Evolutionary conservation across 768 basidiomycete species (phyloP).

Genomic region (Hemileccinum rubropunctum): DNA sequence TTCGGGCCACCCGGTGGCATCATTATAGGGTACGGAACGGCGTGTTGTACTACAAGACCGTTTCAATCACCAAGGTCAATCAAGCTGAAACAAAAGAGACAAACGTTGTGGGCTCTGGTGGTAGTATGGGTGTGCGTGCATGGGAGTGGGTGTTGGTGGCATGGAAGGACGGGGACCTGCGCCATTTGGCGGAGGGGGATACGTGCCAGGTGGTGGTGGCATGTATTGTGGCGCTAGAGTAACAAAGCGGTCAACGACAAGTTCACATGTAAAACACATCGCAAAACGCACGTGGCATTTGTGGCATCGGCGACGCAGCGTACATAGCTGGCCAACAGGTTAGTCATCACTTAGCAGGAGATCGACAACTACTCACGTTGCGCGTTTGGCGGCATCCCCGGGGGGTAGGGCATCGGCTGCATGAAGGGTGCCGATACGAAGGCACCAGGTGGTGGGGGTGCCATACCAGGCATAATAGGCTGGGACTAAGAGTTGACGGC

Average conservation of each 20-base stretch:
- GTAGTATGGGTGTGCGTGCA: constrained; percentile 85
- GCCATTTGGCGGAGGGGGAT: constrained; percentile 76
- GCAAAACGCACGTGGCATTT: constrained; percentile 75
- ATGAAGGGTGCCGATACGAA: constrained; percentile 82
- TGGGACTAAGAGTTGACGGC: constrained; percentile 24
- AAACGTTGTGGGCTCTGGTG: constrained; percentile 87
- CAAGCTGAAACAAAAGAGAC: constrained; percentile 23
- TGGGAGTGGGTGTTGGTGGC: constrained; percentile 88
- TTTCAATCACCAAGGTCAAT: constrained; percentile 27
- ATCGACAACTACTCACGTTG: constrained; percentile 26
- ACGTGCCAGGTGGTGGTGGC: constrained; percentile 73
- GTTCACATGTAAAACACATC: not conserved
- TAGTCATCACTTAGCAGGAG: not conserved
- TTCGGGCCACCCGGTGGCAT: constrained; percentile 66
- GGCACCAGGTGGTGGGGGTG: constrained; percentile 75
- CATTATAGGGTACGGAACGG: constrained; percentile 90
- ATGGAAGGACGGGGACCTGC: constrained; percentile 80
- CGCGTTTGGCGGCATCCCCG: constrained; percentile 77
- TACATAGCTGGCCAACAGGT: constrained; percentile 63
- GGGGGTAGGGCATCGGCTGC: constrained; percentile 84
- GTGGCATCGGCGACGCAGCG: constrained; percentile 74
- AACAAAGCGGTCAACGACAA: constrained; percentile 6
- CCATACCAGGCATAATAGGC: constrained; percentile 87
- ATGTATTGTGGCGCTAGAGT: constrained; percentile 69
- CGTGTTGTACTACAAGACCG: constrained; percentile 67